Conservation (phyloP, 1,284 basidiomycete genomes). For the Moesziomyces antarcticus region DNA sequence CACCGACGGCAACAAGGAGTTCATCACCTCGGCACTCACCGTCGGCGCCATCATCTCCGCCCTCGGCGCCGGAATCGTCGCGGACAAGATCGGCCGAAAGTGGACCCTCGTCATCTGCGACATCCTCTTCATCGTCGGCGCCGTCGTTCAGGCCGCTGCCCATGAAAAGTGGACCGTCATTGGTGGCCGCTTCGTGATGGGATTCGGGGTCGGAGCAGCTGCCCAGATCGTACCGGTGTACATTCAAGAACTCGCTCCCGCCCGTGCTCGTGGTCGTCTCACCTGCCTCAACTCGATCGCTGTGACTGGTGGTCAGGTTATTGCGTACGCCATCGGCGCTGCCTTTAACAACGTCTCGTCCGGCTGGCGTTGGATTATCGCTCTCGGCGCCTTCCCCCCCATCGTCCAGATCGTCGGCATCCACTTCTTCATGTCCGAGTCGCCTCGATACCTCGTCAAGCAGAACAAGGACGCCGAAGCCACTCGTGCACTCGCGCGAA, state of each 20-base stretch:
- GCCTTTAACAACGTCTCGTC: slow-evolving; percentile 49
- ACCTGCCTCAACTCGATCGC: slow-evolving; percentile 68
- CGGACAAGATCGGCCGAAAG: slow-evolving; percentile 69
- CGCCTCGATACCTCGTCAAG: slow-evolving; percentile 67
- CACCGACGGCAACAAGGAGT: slow-evolving; percentile 47
- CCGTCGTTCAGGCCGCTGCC: slow-evolving; percentile 67
- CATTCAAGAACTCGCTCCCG: slow-evolving; percentile 69
- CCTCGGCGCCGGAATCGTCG: slow-evolving; percentile 61
- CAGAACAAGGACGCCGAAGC: slow-evolving; percentile 61
- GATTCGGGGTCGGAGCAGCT: slow-evolving; percentile 68
- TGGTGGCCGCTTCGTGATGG: slow-evolving; percentile 69
- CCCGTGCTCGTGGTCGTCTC: slow-evolving; percentile 67
- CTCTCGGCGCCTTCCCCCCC: slow-evolving; percentile 67
- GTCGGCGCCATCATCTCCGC: slow-evolving; percentile 58
- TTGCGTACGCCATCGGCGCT: slow-evolving; percentile 66
- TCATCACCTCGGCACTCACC: slow-evolving; percentile 50
- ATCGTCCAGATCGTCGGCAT: slow-evolving; percentile 63
- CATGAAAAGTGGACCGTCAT: slow-evolving; percentile 67
- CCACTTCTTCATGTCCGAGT: slow-evolving; percentile 68
- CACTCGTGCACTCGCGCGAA: slow-evolving; percentile 52
- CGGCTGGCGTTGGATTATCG: slow-evolving; percentile 69
- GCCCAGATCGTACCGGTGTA: slow-evolving; percentile 68
- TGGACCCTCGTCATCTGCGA: slow-evolving; percentile 61
- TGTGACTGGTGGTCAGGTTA: slow-evolving; percentile 69
- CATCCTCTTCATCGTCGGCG: slow-evolving; percentile 64